phyloP scores from a whole-genome alignment of 2,329 filamentous ascomycete species.

The Phyllosticta citriasiana region DNA sequence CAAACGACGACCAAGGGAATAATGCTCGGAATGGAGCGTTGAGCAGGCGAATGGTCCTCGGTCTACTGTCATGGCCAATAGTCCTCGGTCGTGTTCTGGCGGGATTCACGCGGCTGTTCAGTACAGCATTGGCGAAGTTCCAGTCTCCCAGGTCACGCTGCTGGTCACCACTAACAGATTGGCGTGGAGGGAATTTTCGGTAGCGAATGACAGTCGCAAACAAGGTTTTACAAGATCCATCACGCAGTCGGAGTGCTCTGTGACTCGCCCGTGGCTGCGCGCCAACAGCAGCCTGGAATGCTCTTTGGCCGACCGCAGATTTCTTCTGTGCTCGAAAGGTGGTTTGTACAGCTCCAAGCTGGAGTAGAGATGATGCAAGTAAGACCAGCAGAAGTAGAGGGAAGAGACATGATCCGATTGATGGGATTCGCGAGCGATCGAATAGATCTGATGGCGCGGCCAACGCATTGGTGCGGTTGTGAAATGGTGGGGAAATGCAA shows the following conservation, averaged over 20 bases:
- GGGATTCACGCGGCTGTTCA: background rate
- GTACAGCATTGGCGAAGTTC: background rate
- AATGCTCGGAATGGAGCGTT: background rate
- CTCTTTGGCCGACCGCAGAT: too few relatives aligned
- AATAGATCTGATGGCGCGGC: background rate
- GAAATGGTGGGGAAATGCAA: background rate
- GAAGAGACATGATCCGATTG: background rate
- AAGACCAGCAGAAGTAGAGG: background rate
- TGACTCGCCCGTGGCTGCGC: too few relatives aligned
- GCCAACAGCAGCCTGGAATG: background rate
- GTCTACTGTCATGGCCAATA: background rate
- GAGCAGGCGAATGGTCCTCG: background rate
- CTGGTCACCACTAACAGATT: background rate
- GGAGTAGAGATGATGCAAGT: background rate
- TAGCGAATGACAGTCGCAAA: background rate
- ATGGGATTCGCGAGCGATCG: background rate
- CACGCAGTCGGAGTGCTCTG: background rate
- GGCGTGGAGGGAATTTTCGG: background rate
- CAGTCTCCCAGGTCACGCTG: background rate
- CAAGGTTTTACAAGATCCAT: background rate
- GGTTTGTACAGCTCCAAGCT: background rate
- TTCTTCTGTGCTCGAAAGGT: too few relatives aligned
- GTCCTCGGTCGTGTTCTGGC: background rate
- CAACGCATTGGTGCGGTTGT: background rate
- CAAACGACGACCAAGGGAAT: background rate